Evolutionary conservation across 208 protist genomes (phyloP).

Genomic region (Leishmania aethiopica): DNA sequence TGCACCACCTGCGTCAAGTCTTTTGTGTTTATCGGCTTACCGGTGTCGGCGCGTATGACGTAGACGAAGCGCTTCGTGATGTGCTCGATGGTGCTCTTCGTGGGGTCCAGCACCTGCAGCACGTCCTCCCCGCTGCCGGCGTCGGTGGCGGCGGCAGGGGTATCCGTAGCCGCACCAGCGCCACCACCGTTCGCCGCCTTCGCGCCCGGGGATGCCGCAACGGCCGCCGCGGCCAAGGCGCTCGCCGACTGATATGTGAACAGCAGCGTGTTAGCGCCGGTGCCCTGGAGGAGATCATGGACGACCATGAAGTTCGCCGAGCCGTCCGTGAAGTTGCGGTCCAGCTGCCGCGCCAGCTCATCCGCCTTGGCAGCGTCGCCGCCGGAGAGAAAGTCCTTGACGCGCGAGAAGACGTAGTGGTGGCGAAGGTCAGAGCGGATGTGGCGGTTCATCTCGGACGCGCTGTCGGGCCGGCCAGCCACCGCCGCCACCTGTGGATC

Average conservation of each 20-base stretch:
- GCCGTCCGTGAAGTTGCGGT: constrained; percentile 79
- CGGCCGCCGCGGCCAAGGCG: constrained; percentile 6
- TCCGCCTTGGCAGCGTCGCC: constrained; percentile 66
- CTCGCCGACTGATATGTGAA: constrained; percentile 82
- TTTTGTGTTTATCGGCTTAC: constrained; percentile 73
- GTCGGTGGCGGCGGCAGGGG: constrained; percentile 13
- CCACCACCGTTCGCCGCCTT: constrained; percentile 18
- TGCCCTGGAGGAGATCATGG: constrained; percentile 85
- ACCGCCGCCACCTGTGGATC: constrained; percentile 3
- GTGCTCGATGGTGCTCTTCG: constrained; percentile 58
- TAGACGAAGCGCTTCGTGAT: constrained; percentile 87
- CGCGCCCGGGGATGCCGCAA: neutral
- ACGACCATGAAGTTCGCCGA: constrained; percentile 87
- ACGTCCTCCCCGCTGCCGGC: constrained; percentile 47
- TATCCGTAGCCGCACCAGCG: neutral
- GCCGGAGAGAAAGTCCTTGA: constrained; percentile 88
- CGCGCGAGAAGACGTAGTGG: constrained; percentile 84
- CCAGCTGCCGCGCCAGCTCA: constrained; percentile 71
- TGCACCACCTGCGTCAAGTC: constrained; percentile 81
- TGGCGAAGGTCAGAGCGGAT: constrained; percentile 82
- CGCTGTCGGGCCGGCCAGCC: neutral
- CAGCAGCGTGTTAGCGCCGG: constrained; percentile 73
- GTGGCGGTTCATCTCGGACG: constrained; percentile 21
- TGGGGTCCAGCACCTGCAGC: constrained; percentile 72
- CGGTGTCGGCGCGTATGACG: constrained; percentile 54